Base-by-base conservation (phyloP, 228 moss, liverwort and hornwort genomes). In the Sphagnum fallax region DNA sequence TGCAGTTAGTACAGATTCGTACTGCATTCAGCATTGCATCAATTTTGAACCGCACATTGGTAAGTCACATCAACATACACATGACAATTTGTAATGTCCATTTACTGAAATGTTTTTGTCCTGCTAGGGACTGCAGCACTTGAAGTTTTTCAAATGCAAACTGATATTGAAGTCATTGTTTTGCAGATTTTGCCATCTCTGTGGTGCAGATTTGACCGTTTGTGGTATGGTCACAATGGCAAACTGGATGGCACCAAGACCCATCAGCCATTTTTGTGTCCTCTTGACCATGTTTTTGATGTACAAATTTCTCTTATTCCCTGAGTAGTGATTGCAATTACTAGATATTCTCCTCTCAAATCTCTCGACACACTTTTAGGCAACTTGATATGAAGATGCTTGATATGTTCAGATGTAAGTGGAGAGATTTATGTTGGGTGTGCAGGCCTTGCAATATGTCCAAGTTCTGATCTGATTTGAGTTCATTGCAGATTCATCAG, bases 281-380 rank as follows among this genome's bases (percentile, higher is more conserved):
- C 97, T 65, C 90, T 98, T 69, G 97, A 98, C 76, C 97, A 98
- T 78, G 85, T 98, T 67, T 91, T 98, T 78, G 97, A 98, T 80
- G 87, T 93, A 78, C 32, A 32, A 32, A 32, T 32, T 2, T 32
- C 2, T 32, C 32, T 32, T 32, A 32, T 32, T 32, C 32, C 32
- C 32, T 32, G 32, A 32, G 32, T 32, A 32, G 32, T 32, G 32
- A 32, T 32, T 32, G 32, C 32, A 32, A 32, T 32, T 32, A 32
- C 2, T 32, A 32, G 32, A 32, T 32, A 32, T 32, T 32, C 32
- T 32, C 32, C 32, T 32, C 32, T 32, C 32, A 32, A 32, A 32
- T 32, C 32, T 32, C 32, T 32, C 32, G 32, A 32, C 32, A 32
- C 32, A 32, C 32, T 32, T 32, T 32, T 32, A 32, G 32, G 2